A percentile compares a stretch with the other conserved stretches of the same genome.
These are phyloP conservation scores for Sextonia rubra DNA, from an alignment of 164 flowering plant genomes.

Conservation along the genomic window DNA sequence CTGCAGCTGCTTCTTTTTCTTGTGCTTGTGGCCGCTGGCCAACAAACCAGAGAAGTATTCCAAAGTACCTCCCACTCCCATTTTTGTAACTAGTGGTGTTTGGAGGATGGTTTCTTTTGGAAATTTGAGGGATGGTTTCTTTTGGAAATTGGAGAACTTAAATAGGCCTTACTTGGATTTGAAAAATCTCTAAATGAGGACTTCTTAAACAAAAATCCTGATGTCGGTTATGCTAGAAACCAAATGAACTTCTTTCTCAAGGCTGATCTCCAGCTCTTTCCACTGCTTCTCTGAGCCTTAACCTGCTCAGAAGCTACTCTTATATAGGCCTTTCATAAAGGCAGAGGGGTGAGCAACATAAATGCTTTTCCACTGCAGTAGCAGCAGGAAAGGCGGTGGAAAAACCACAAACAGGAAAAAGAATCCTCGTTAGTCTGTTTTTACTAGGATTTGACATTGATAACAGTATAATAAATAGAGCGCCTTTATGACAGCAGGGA, in stretches of 20 bases:
- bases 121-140: not conserved
- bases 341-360: slow-evolving; percentile 9
- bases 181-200: not conserved
- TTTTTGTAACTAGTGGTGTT: slow-evolving; percentile 1
- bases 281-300: slow-evolving; percentile 14
- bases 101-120: not conserved
- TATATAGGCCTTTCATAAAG: slow-evolving; percentile 29
- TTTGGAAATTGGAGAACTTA: not conserved
- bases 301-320: slow-evolving; percentile 26
- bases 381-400: slow-evolving; percentile 18
- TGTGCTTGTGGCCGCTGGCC: slow-evolving; percentile 33
- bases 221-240: slow-evolving; percentile 12
- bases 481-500: not conserved
- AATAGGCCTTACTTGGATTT: not conserved
- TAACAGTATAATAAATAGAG: not conserved
- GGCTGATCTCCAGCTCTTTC: not conserved
- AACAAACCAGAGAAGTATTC: slow-evolving; percentile 57
- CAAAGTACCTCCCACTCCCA: slow-evolving; percentile 75
- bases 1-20: slow-evolving; percentile 47
- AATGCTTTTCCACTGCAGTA: not conserved
- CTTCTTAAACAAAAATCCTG: slow-evolving; percentile 14
- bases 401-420: slow-evolving; percentile 3
- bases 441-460: not conserved
- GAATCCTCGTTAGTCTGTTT: not conserved
- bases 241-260: slow-evolving; percentile 24